A percentile compares a stretch with the other conserved stretches of the same genome.
Conservation (phyloP, 306 rosid genomes). For the Albizia julibrissin region DNA sequence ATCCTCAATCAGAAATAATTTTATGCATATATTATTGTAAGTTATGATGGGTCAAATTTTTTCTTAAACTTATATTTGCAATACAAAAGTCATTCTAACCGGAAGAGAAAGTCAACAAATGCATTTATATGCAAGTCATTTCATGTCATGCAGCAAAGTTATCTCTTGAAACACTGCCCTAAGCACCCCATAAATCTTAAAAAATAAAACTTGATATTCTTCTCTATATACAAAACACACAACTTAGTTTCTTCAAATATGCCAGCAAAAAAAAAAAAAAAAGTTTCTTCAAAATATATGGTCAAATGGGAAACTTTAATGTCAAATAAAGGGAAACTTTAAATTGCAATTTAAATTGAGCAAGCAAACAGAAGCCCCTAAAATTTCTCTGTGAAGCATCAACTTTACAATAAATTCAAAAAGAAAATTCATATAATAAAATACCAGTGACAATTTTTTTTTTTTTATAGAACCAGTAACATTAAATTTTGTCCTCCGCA, state of each 20-base stretch:
- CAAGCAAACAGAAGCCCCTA: not conserved
- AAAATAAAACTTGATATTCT: not conserved
- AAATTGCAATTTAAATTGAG: not conserved
- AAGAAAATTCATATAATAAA: not conserved
- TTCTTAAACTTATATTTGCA: not conserved
- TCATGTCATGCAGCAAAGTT: not conserved
- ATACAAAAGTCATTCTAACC: not conserved
- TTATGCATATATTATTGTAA: slow-evolving; percentile 3
- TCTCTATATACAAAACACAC: not conserved
- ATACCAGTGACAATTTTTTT: not conserved
- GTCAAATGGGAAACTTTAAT: not conserved
- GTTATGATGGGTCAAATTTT: slow-evolving; percentile 9
- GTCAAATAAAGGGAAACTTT: not conserved
- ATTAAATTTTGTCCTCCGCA: slow-evolving; percentile 21
- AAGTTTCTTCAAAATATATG: not conserved
- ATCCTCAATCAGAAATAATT: slow-evolving; percentile 14
- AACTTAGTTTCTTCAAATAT: too few species aligned
- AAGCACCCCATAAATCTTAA: not conserved
- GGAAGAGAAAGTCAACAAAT: not conserved
- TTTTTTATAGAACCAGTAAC: not conserved
- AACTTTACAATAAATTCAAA: not conserved
- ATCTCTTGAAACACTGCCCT: not conserved
- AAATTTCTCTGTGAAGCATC: not conserved
- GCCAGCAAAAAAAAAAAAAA: too few species aligned
- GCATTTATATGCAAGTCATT: not conserved